phyloP scores from a whole-genome alignment of 2,329 filamentous ascomycete species.

The Colletotrichum echinochloae region DNA sequence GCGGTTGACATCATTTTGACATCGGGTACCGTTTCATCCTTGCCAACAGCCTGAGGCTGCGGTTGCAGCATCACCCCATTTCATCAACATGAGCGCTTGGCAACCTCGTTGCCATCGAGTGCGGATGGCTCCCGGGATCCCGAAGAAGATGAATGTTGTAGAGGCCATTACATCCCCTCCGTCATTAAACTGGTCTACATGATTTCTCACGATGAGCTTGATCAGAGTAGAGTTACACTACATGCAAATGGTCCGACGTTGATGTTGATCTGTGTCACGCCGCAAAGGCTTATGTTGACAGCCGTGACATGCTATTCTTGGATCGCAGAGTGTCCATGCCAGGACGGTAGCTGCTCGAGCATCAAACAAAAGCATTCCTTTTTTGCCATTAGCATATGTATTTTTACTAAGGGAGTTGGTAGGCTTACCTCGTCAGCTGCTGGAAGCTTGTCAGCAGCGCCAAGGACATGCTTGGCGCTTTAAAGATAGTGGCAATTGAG shows the following conservation, averaged over 20 bases:
- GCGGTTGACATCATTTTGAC: background rate
- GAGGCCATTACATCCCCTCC: background rate
- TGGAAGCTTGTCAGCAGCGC: background rate
- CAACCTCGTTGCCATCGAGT: no score
- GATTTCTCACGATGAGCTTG: conserved; percentile 4
- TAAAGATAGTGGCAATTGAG: background rate
- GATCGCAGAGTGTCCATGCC: background rate
- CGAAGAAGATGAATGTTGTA: no score
- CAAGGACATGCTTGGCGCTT: background rate
- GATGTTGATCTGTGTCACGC: conserved; percentile 7
- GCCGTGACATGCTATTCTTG: conserved; percentile 15
- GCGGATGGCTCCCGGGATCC: background rate
- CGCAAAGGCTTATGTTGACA: background rate
- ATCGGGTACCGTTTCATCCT: background rate
- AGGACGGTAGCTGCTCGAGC: background rate
- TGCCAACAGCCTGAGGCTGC: background rate
- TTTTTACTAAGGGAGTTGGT: conserved; percentile 19
- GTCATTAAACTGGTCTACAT: background rate
- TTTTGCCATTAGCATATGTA: conserved; percentile 6
- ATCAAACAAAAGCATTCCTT: background rate
- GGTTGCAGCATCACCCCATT: background rate
- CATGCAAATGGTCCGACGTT: conserved; percentile 1
- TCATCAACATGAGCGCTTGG: background rate
- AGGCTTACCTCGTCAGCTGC: no score
- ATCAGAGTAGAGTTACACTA: conserved; percentile 2